phyloP scores from a whole-genome alignment of 78 protist genomes.

The Dictyostelium intermedium region DNA sequence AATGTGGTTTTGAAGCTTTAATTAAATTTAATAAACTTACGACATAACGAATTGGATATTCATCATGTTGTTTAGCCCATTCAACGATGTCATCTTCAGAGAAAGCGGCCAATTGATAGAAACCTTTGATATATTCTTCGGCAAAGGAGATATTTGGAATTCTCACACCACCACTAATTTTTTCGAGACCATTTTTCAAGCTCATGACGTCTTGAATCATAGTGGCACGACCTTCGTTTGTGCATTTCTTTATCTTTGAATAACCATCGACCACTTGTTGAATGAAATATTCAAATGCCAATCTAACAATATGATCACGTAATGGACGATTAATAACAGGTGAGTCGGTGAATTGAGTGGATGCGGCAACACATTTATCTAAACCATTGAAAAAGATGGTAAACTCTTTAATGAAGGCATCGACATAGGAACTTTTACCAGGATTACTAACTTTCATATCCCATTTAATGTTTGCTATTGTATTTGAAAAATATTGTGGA shows the following conservation, averaged over 20 bases:
- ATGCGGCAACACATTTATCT: conserved; percentile 8
- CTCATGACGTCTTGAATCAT: conserved; percentile 60
- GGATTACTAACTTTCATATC: not conserved
- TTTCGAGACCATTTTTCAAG: conserved; percentile 22
- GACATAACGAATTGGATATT: conserved; percentile 53
- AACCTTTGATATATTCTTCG: conserved; percentile 30
- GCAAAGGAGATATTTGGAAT: conserved; percentile 62
- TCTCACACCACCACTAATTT: conserved; percentile 9
- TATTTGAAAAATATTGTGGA: conserved; percentile 24
- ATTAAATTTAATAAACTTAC: conserved; percentile 7
- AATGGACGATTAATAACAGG: conserved; percentile 9
- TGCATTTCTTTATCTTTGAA: conserved; percentile 42
- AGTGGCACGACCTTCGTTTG: conserved; percentile 53
- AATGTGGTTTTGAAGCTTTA: conserved; percentile 2
- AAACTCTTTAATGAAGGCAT: conserved; percentile 17
- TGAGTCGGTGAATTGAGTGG: not conserved
- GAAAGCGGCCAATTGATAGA: conserved; percentile 14
- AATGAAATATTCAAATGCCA: conserved; percentile 31
- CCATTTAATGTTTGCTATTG: conserved; percentile 38
- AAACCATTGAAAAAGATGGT: not conserved
- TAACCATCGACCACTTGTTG: conserved; percentile 70
- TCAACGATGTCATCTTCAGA: not conserved
- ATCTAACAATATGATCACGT: not conserved
- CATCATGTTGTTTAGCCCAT: conserved; percentile 58
- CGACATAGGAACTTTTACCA: not conserved